Evolutionary conservation across 257 asterid genomes (phyloP).

Genomic region (Verbascum thapsus): DNA sequence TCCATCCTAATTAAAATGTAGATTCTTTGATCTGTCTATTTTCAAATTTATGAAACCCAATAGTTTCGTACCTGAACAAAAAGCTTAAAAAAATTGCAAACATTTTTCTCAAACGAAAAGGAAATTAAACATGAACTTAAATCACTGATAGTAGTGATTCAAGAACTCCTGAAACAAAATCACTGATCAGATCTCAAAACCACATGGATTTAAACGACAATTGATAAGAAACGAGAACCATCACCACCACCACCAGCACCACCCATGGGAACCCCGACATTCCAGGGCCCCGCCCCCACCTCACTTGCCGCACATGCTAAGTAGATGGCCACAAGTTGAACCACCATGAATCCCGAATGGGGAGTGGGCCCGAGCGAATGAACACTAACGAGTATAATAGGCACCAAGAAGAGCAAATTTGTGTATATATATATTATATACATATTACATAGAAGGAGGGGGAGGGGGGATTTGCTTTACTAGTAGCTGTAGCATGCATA

Average conservation of each 20-base stretch:
- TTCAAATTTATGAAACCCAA: not conserved
- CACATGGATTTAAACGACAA: constrained; percentile 59
- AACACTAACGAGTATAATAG: constrained; percentile 44
- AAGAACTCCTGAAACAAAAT: no score
- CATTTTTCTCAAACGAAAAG: no score
- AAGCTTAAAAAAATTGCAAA: not conserved
- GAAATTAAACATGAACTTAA: no score
- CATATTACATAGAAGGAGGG: not conserved
- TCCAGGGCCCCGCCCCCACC: constrained; percentile 29
- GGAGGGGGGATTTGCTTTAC: constrained; percentile 30
- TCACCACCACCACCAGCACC: constrained; percentile 47
- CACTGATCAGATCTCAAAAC: constrained; percentile 46
- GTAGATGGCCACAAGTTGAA: constrained; percentile 38
- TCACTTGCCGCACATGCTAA: constrained; percentile 27
- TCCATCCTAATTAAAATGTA: not conserved
- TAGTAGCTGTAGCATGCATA: constrained; percentile 50
- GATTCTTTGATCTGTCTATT: not conserved
- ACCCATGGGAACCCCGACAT: constrained; percentile 62
- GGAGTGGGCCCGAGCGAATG: constrained; percentile 38
- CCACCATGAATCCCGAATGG: constrained; percentile 34
- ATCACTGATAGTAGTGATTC: no score
- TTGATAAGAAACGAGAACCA: constrained; percentile 60
- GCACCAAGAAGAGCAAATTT: constrained; percentile 45
- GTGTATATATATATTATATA: constrained; percentile 22
- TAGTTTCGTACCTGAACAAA: no score